Conservation (phyloP, 2,329 filamentous ascomycete species). For the Pyrenophora teres region DNA sequence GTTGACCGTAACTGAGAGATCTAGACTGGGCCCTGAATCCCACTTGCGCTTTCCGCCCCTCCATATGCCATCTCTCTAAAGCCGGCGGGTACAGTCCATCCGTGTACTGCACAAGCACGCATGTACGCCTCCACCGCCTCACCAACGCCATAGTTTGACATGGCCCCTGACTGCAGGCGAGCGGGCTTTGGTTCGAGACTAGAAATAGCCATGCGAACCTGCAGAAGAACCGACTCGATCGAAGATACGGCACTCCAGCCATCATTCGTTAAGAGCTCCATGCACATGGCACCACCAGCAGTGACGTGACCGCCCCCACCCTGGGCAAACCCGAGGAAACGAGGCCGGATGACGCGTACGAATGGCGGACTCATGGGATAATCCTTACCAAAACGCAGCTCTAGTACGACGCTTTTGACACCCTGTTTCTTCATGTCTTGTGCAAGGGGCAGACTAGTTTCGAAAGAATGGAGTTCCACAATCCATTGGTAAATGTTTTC, state of each 20-base stretch:
- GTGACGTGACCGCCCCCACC: conserved; percentile 90
- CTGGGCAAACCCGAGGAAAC: conserved; percentile 70
- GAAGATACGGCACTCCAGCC: conserved; percentile 77
- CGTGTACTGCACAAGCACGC: conserved; percentile 70
- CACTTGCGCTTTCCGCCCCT: conserved; percentile 12
- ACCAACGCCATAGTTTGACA: conserved; percentile 64
- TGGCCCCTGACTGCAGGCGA: conserved; percentile 57
- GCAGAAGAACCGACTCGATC: conserved; percentile 79
- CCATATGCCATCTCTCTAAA: conserved; percentile 57
- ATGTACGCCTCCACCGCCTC: conserved; percentile 77
- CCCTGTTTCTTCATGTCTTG: conserved; percentile 70
- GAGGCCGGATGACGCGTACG: conserved; percentile 78
- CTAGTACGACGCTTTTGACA: conserved; percentile 73
- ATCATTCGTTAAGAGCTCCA: conserved; percentile 78
- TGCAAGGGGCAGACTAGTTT: conserved; percentile 68
- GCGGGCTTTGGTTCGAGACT: conserved; percentile 72
- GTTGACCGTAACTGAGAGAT: background rate
- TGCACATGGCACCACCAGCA: conserved; percentile 78
- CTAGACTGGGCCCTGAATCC: conserved; percentile 5
- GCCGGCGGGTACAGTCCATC: conserved; percentile 72
- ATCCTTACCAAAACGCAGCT: conserved; percentile 77
- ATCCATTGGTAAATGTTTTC: conserved; percentile 89
- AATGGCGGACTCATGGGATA: conserved; percentile 84
- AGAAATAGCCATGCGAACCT: conserved; percentile 77
- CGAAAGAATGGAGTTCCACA: conserved; percentile 84